Base-by-base conservation (phyloP, 192 early-diverging fungal genomes). In the Anaeromyces robustus region DNA sequence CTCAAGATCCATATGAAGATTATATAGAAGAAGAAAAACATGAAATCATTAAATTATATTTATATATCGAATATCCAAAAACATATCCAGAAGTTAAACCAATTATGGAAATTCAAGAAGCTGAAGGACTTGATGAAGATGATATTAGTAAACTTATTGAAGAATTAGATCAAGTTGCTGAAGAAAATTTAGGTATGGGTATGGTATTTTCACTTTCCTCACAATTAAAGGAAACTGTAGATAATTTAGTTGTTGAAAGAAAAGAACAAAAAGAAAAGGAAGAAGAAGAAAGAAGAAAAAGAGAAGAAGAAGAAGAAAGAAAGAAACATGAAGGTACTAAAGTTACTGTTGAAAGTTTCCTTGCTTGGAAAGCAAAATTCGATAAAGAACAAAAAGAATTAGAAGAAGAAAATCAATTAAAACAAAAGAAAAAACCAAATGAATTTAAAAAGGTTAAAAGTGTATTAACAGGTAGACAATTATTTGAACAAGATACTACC, bases 401-500 rank as follows among this genome's bases (percentile, higher is more conserved):
- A 83, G 80, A 39, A 79, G 31, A 82, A 82, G 82, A 78, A 59
- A 29, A 77, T 77, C 43, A 30, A 79, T 22, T 82, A 7, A 80
- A 82, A 28, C 87, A 85, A 82, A 88, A 85, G 86, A 89, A 82
- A 39, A 85, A 79, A 68, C n/a, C n/a, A n/a, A 30, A 85, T 80
- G 84, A 87, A 84, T 79, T 85, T 19, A 88, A 86, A 80, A 79
- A 82, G 82, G 26, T 68, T 26, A 68, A 68, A n/a, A 68, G 11
- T 68, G 52, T 68, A 9, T 77, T 85, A 39, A 81, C 87, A 85
- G 96, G 96, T 29, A 89, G 95, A 41, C 92, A 96, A 88, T 84
- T 96, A 87, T 98, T 98, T 83, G 95, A 96, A 85, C 92, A 94
- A 81, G 94, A 98, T 85, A 89, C 90, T 86, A 86, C 92, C 34